A percentile compares a stretch with the other conserved stretches of the same genome.
Conservation (phyloP, 1,139 yeast species). For the Zygosaccharomyces sapae region DNA sequence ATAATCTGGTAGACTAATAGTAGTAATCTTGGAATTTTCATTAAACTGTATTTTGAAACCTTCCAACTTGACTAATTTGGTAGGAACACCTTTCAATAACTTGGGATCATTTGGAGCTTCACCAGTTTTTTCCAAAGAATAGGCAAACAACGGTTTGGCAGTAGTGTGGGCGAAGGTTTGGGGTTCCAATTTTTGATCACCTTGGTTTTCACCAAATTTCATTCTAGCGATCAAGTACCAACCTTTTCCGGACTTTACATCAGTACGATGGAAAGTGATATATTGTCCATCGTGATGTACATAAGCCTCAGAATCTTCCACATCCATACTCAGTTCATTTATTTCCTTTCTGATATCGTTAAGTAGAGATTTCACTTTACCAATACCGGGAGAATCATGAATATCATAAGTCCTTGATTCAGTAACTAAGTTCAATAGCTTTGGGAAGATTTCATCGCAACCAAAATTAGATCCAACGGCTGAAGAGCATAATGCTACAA, state of each 20-base stretch:
- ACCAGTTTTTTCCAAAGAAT: constrained; percentile 52
- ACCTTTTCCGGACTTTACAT: constrained; percentile 81
- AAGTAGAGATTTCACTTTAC: constrained; percentile 59
- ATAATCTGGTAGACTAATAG: constrained; percentile 50
- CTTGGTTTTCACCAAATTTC: constrained; percentile 51
- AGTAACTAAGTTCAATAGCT: constrained; percentile 69
- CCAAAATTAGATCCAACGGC: constrained; percentile 96
- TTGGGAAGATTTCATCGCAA: constrained; percentile 87
- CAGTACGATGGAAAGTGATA: constrained; percentile 83
- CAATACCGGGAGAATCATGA: constrained; percentile 60
- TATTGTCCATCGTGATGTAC: constrained; percentile 92
- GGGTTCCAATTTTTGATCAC: constrained; percentile 55
- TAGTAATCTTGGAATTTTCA: constrained; percentile 42
- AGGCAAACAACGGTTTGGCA: constrained; percentile 58
- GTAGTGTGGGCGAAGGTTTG: constrained; percentile 61
- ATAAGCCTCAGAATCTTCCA: constrained; percentile 82
- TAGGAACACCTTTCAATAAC: constrained; percentile 57
- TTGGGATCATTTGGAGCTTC: constrained; percentile 43
- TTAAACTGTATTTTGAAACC: constrained; percentile 47
- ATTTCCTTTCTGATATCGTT: constrained; percentile 55
- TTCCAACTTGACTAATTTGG: constrained; percentile 51
- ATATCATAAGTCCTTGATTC: constrained; percentile 66
- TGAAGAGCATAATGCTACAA: constrained; percentile 88
- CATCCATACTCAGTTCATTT: constrained; percentile 62
- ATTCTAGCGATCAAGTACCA: constrained; percentile 86